Percentiles rank a stretch among this genome's conserved stretches.
These are phyloP conservation scores for Mycena leptocephala DNA, from an alignment of 768 basidiomycete genomes.

Conservation along the genomic window DNA sequence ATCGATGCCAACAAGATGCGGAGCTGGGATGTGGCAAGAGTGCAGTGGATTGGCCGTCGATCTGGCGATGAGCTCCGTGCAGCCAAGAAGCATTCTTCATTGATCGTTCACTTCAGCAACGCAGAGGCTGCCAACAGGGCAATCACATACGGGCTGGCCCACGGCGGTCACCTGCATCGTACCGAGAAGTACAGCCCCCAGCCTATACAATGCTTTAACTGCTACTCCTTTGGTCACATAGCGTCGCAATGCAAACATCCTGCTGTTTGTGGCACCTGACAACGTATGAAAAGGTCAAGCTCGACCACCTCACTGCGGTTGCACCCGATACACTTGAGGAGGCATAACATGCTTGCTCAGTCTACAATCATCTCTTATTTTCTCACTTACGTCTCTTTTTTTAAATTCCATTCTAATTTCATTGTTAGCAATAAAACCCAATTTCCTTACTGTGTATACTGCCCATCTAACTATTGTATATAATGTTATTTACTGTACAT, in stretches of 20 bases:
- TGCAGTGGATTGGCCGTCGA: constrained; percentile 12
- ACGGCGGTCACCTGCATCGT: constrained; percentile 1
- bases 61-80: neutral
- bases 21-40: neutral
- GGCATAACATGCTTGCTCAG: too few relatives aligned
- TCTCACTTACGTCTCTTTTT: too few relatives aligned
- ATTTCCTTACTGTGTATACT: too few relatives aligned
- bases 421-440: too few relatives aligned
- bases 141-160: neutral
- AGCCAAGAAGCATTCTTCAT: neutral
- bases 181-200: constrained; percentile 9
- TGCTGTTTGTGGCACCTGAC: neutral
- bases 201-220: constrained; percentile 13
- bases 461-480: too few relatives aligned
- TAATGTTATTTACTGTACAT: too few relatives aligned
- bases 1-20: neutral
- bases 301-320: neutral
- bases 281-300: neutral
- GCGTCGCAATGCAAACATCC: constrained; percentile 3
- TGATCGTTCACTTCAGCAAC: neutral
- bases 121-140: neutral
- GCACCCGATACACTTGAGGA: neutral
- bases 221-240: constrained; percentile 6
- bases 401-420: too few relatives aligned
- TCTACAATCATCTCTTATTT: too few relatives aligned